Evolutionary conservation across 495 filamentous ascomycete species (phyloP).

Genomic region (Astrothelium subdiscretum): DNA sequence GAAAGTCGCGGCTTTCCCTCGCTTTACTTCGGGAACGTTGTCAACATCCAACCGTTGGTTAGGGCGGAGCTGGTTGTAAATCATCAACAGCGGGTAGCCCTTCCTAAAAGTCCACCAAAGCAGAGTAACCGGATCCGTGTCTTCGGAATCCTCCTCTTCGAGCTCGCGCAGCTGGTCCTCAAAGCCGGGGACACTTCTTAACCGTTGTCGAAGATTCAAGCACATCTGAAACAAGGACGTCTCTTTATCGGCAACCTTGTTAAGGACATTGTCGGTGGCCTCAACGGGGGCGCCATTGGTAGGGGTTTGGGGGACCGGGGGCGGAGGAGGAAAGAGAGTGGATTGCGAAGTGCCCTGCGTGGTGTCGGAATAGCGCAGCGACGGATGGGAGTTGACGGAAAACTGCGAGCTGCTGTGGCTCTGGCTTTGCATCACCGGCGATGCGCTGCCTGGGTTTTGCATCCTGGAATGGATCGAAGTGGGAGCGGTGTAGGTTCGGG

Average conservation of each 20-base stretch:
- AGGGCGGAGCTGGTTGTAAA: slow-evolving; percentile 77
- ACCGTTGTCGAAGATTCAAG: slow-evolving; percentile 63
- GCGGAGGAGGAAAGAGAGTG: slow-evolving; percentile 29
- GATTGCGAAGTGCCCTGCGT: slow-evolving; percentile 26
- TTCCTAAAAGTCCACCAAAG: slow-evolving; percentile 80
- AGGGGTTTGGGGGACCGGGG: slow-evolving; percentile 15
- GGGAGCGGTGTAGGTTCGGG: slow-evolving; percentile 19
- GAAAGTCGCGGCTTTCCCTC: slow-evolving; percentile 54
- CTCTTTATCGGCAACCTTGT: slow-evolving; percentile 77
- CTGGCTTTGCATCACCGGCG: slow-evolving; percentile 17
- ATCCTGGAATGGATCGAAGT: slow-evolving; percentile 16
- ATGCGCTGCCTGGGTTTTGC: slow-evolving; percentile 12
- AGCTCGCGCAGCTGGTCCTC: slow-evolving; percentile 54
- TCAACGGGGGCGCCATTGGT: slow-evolving; percentile 47
- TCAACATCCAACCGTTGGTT: slow-evolving; percentile 51
- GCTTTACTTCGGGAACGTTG: slow-evolving; percentile 50
- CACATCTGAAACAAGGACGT: slow-evolving; percentile 92
- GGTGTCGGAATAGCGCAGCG: slow-evolving; percentile 26
- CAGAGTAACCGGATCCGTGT: slow-evolving; percentile 73
- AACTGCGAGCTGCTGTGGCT: slow-evolving; percentile 24
- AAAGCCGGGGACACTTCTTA: slow-evolving; percentile 75
- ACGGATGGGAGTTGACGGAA: slow-evolving; percentile 27
- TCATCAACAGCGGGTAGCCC: slow-evolving; percentile 72
- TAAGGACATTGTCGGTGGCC: slow-evolving; percentile 84
- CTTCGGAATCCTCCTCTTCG: slow-evolving; percentile 52